Evolutionary conservation across 805 yeast genomes (phyloP), one percentile per base, ranked within the genome.

Genomic region (Metschnikowia rubicola): DNA sequence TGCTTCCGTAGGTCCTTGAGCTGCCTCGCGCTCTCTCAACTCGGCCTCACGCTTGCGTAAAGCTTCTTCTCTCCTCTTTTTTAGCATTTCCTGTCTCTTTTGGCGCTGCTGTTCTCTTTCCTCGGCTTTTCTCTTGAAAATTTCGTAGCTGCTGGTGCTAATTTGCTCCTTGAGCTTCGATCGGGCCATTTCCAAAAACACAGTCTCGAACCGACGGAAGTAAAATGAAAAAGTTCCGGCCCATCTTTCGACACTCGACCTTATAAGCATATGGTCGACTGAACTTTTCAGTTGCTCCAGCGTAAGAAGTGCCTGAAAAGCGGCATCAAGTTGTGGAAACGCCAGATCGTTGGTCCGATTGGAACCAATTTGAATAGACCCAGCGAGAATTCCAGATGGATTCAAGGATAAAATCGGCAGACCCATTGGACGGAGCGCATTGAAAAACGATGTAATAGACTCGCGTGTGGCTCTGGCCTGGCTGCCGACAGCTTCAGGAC

Each of bases 211-310:
- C 2, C 34, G 15, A 6, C 44, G 33, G 45, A 38, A 43, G 34
- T 37, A 46, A 9, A 19, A 31, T 13, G 73, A 67, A 33, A 76
- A 66, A 7, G 78, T 73, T 37, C 84, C 86, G 34, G 66, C 66
- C 94, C 96, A 88, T 54, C 96, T 74, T 41, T 81, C 83, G 11
- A 69, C 64, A 0, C 94, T 82, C 0, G 86, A 76, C 48, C 62
- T 63, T 30, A 72, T 59, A 32, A 64, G 65, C 53, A 67, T 55
- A 37, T 51, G 37, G 35, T 59, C 43, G 48, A 49, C 39, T 3
- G 51, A 37, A 15, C 34, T 46, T 11, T 43, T 19, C 54, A 57
- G 46, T 48, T 29, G 37, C 13, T 48, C 48, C 28, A 44, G 44
- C 38, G 48, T 47, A 40, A 57, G 42, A 30, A 57, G 47, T 12